Evolutionary conservation across 148 eudicot genomes (phyloP), one percentile per base, ranked within the genome.

Genomic region (Selenicereus undatus): DNA sequence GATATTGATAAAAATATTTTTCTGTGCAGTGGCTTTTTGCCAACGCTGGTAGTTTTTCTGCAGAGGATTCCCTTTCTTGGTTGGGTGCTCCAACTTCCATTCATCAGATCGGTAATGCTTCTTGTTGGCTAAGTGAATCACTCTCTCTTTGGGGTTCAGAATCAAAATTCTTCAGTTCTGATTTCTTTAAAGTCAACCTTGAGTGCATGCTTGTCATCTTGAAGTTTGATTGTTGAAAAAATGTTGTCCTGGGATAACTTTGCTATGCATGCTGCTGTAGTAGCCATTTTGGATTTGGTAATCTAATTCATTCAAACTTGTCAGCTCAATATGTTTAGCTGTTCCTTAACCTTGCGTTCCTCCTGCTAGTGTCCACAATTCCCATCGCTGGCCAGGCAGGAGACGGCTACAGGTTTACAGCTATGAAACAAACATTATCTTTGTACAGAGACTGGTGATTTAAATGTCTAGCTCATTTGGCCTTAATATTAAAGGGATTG

Each of bases 31-130:
- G 99, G 98, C 56, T 96, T 96, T 83, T 93, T 95, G 98, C 99
- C 99, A 24, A 96, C 97, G 17, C 60, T 91, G 51, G 88, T 92
- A 73, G 99, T 93, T 72, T 96, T 93, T 79, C 82, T 89, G 74
- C 99, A 96, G 84, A 90, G 88, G 93, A 92, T 96, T 76, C 99
- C 99, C 58, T 72, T 93, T 82, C 85, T 96, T 82, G 99, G 99
- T 60, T 93, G 99, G 99, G 71, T 96, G 11, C 84, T 93, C 69
- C 98, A 93, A 83, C 99, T 87, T 70, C 98, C 99, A 30, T 92
- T 60, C 86, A 68, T 96, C 81, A 89, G 94, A 93, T 90, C 95
- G 91, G 99, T 96, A 36, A 93, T 35, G 97, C 60, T 5, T 4
- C 45, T 14, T n/a, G 22, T 20, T 75, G 39, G 39, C 1, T 14